Evolutionary conservation across 805 yeast species (phyloP).

Genomic region (Monosporozyma aerobia): DNA sequence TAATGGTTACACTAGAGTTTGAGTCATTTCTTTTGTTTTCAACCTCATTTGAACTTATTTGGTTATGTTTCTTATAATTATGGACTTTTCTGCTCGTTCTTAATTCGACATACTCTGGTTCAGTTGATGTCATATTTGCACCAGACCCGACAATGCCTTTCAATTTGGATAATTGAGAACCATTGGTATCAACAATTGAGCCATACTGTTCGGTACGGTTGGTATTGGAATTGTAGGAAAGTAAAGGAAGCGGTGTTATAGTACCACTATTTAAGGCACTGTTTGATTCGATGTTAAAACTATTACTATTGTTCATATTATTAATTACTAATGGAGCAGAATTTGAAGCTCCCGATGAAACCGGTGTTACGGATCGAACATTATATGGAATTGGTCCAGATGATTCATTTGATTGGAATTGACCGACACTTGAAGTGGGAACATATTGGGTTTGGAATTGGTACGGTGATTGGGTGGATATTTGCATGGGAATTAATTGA

Average conservation of each 20-base stretch:
- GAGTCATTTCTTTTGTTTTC: not conserved
- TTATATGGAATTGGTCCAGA: not conserved
- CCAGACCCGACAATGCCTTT: not conserved
- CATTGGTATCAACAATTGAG: not conserved
- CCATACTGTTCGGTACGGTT: not conserved
- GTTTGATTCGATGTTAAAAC: not conserved
- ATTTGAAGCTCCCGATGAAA: not conserved
- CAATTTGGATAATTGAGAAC: not conserved
- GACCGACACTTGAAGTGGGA: not conserved
- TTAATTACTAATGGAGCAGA: not conserved
- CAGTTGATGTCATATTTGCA: not conserved
- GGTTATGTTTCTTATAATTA: not conserved
- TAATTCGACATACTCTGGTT: constrained; percentile 1
- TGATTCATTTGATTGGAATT: not conserved
- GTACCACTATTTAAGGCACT: not conserved
- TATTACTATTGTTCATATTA: not conserved
- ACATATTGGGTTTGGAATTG: not conserved
- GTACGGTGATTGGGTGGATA: not conserved
- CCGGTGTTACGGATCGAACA: not conserved
- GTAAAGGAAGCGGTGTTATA: not conserved
- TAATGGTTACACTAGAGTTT: not conserved
- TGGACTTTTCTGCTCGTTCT: not conserved
- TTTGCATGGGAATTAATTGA: not conserved
- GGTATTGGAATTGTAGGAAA: not conserved
- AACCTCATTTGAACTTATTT: not conserved